A percentile compares a stretch with the other conserved stretches of the same genome.
These are phyloP conservation scores for Candida endomychidarum DNA, from an alignment of 805 yeast species.

Conservation along the genomic window DNA sequence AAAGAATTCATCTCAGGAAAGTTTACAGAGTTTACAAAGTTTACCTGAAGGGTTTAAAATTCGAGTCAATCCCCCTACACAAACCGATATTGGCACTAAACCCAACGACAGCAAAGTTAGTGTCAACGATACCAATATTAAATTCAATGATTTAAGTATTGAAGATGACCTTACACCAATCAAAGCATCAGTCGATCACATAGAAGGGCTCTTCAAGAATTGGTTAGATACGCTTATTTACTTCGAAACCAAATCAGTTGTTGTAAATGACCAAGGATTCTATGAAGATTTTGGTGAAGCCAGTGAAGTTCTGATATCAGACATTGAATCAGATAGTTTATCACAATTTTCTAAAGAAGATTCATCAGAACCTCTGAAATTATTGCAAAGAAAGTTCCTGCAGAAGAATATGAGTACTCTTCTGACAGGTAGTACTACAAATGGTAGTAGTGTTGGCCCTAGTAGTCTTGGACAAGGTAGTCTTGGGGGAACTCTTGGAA, in stretches of 20 bases:
- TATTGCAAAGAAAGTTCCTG: constrained; percentile 13
- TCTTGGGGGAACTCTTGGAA: too few species aligned
- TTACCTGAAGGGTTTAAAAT: constrained; percentile 2
- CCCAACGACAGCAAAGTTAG: too few species aligned
- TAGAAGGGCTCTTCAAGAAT: constrained; percentile 17
- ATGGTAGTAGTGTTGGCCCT: too few species aligned
- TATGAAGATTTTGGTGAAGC: constrained; percentile 25
- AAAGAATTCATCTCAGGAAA: background rate
- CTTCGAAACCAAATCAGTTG: constrained; percentile 13
- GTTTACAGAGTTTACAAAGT: background rate
- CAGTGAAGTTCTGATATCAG: constrained; percentile 24
- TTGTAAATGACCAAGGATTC: constrained; percentile 42
- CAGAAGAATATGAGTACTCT: background rate
- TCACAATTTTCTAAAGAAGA: constrained; percentile 9
- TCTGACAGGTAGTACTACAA: too few species aligned
- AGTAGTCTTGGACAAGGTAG: too few species aligned
- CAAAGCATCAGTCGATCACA: constrained; percentile 3
- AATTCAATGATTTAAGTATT: background rate
- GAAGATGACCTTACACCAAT: constrained; percentile 4
- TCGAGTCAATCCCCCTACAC: constrained; percentile 18
- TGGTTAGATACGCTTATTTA: constrained; percentile 32
- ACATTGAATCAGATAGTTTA: constrained; percentile 25
- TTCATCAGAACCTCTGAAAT: constrained; percentile 8
- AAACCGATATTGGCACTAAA: background rate
- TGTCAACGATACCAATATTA: too few species aligned